Evolutionary conservation across 768 basidiomycete genomes (phyloP).

Genomic region (Boletus rubroflammeus): DNA sequence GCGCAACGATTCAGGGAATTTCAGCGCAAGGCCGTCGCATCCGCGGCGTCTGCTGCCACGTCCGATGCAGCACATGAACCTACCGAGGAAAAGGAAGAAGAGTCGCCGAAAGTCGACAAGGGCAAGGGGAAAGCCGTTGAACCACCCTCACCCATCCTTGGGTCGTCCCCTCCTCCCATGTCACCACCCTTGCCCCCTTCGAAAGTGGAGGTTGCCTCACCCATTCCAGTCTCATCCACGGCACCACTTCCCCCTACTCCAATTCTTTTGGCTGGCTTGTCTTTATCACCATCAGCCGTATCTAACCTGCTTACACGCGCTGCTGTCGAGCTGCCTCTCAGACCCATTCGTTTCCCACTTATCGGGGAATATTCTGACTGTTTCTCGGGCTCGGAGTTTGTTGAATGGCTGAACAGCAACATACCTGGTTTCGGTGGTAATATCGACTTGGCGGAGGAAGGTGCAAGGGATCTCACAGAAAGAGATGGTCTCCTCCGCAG

Average conservation of each 20-base stretch:
- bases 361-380: constrained; percentile 82
- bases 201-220: constrained; percentile 36
- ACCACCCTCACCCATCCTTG: constrained; percentile 28
- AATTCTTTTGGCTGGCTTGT: constrained; percentile 72
- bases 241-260: constrained; percentile 46
- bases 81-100: constrained; percentile 32
- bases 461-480: constrained; percentile 51
- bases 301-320: constrained; percentile 71
- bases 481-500: constrained; percentile 59
- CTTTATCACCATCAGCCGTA: constrained; percentile 60
- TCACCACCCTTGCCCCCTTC: constrained; percentile 56
- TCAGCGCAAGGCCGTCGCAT: constrained; percentile 49
- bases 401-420: constrained; percentile 75
- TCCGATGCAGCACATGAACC: constrained; percentile 22
- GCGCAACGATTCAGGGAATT: constrained; percentile 78
- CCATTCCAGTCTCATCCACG: constrained; percentile 25
- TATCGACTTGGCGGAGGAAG: constrained; percentile 75
- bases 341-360: constrained; percentile 70
- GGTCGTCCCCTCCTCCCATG: constrained; percentile 57
- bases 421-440: constrained; percentile 76
- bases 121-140: constrained; percentile 71
- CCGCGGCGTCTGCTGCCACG: constrained; percentile 28
- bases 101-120: constrained; percentile 66
- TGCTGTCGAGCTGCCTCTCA: constrained; percentile 64
- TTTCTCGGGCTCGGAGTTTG: constrained; percentile 88